Percentiles rank a stretch among this genome's conserved stretches.
phyloP scores from a whole-genome alignment of 305 asterid genomes.

The Rubia tinctorum region DNA sequence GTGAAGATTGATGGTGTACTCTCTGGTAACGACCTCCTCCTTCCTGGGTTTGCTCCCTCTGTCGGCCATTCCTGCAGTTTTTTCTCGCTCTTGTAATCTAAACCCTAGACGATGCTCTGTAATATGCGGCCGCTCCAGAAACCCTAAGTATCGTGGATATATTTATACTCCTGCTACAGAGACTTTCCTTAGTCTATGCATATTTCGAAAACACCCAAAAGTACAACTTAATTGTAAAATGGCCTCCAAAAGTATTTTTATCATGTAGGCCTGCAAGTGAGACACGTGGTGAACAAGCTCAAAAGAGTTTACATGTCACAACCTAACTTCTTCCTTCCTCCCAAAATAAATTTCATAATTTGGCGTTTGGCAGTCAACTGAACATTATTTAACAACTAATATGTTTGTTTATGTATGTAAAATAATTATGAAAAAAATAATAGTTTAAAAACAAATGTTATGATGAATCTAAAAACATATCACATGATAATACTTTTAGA shows the following conservation, averaged over 20 bases:
- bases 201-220: background rate
- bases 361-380: no score
- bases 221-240: background rate
- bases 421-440: no score
- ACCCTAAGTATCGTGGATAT: background rate
- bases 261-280: no score
- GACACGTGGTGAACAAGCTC: no score
- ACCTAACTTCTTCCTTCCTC: no score
- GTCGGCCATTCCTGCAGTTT: conserved; percentile 34
- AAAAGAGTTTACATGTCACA: no score
- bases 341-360: no score
- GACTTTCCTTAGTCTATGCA: background rate
- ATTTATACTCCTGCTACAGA: conserved; percentile 1
- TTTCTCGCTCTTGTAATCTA: conserved; percentile 5
- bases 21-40: conserved; percentile 51
- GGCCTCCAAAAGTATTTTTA: background rate
- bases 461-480: no score
- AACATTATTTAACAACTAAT: no score
- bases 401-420: no score
- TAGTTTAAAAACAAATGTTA: no score
- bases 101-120: conserved; percentile 6
- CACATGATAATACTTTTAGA: no score
- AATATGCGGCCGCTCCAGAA: background rate
- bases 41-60: conserved; percentile 38
- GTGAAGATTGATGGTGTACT: conserved; percentile 54